Conservation (phyloP, 2,329 filamentous ascomycete genomes). For the Alternaria brassicae region DNA sequence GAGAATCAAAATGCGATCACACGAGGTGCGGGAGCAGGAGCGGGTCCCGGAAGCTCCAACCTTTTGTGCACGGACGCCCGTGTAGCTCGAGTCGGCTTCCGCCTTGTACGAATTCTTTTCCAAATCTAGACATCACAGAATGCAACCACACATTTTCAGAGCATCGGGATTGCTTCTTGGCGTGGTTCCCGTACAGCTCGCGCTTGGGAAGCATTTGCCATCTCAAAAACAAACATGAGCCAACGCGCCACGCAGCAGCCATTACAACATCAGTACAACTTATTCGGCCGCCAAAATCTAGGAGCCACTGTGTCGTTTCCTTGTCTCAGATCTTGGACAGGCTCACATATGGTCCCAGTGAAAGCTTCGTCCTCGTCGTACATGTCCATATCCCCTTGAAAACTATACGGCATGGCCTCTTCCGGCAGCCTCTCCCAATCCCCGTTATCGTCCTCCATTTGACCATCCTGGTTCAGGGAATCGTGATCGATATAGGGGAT, state of each 20-base stretch:
- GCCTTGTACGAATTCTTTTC: background rate
- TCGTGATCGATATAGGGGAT: background rate
- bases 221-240: background rate
- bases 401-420: background rate
- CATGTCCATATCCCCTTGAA: background rate
- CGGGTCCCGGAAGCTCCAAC: constrained; percentile 11
- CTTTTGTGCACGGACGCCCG: constrained; percentile 20
- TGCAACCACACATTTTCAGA: background rate
- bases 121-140: background rate
- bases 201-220: background rate
- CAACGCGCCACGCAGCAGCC: background rate
- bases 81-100: background rate
- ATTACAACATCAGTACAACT: constrained; percentile 49
- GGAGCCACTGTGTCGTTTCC: constrained; percentile 27
- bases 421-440: constrained; percentile 6
- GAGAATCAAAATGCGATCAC: constrained; percentile 31
- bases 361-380: background rate
- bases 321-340: constrained; percentile 3
- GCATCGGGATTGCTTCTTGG: background rate
- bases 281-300: constrained; percentile 56
- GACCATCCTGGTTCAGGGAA: background rate
- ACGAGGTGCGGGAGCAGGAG: constrained; percentile 9
- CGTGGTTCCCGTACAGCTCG: background rate
- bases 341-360: background rate
- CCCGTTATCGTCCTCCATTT: background rate